Conservation (phyloP, 2,329 filamentous ascomycete genomes). For the Sarocladiaceae sp. region DNA sequence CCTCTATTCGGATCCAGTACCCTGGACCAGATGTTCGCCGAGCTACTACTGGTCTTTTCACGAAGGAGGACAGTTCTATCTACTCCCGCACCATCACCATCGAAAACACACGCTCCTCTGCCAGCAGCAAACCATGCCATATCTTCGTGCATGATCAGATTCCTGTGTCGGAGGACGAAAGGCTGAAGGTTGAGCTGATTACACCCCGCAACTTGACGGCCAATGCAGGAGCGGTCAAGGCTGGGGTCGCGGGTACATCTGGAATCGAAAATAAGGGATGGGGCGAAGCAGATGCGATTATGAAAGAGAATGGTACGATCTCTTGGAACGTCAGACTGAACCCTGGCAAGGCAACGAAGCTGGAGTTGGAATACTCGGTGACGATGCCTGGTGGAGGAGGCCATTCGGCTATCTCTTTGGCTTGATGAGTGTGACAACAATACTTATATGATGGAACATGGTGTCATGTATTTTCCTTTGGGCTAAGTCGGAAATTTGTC, state of each 20-base stretch:
- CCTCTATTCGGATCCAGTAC: constrained; percentile 51
- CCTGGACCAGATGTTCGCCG: constrained; percentile 50
- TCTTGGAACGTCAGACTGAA: constrained; percentile 55
- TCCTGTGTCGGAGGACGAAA: constrained; percentile 58
- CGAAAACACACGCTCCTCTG: constrained; percentile 41
- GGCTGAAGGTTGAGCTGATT: constrained; percentile 46
- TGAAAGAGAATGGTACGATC: constrained; percentile 55
- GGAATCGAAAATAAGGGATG: constrained; percentile 41
- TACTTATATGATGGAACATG: too few relatives aligned
- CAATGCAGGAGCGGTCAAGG: neutral
- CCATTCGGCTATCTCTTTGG: constrained; percentile 18
- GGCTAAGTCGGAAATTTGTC: too few relatives aligned
- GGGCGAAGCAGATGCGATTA: constrained; percentile 48
- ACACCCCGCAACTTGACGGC: constrained; percentile 42
- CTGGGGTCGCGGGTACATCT: neutral
- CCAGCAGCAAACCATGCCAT: constrained; percentile 20
- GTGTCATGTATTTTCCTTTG: too few relatives aligned
- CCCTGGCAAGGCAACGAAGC: constrained; percentile 50
- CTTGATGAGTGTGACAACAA: too few relatives aligned
- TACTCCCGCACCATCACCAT: constrained; percentile 47
- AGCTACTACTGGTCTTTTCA: constrained; percentile 47
- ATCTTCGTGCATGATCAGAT: constrained; percentile 56
- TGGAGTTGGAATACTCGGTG: constrained; percentile 59
- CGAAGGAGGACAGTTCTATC: constrained; percentile 46
- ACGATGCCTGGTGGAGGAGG: constrained; percentile 44